phyloP scores from a whole-genome alignment of 805 yeast species.

The Wickerhamiella siamensis region DNA sequence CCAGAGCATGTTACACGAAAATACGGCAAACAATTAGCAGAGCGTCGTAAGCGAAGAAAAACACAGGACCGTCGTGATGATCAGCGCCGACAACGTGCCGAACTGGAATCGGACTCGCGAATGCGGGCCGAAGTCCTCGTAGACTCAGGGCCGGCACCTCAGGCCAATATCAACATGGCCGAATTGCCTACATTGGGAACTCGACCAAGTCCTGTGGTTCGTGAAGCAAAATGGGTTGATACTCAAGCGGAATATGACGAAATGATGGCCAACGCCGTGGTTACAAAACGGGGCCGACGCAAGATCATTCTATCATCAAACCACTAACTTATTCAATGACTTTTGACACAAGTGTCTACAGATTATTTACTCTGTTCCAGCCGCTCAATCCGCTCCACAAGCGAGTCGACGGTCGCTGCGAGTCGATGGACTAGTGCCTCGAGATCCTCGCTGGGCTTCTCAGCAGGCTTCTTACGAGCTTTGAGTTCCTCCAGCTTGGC shows the following conservation, averaged over 20 bases:
- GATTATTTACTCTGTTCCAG: slow-evolving; percentile 9
- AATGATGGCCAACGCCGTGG: slow-evolving; percentile 13
- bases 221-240: slow-evolving; percentile 13
- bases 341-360: background rate
- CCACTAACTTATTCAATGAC: background rate
- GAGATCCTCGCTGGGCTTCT: slow-evolving; percentile 1
- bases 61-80: slow-evolving; percentile 19
- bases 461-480: slow-evolving; percentile 5
- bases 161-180: slow-evolving; percentile 10
- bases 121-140: slow-evolving; percentile 22
- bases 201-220: slow-evolving; percentile 8
- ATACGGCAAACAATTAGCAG: slow-evolving; percentile 18
- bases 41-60: slow-evolving; percentile 17
- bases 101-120: slow-evolving; percentile 25
- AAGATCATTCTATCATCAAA: slow-evolving; percentile 7
- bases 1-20: slow-evolving; percentile 18
- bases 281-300: slow-evolving; percentile 15
- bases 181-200: slow-evolving; percentile 14
- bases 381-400: slow-evolving; percentile 14
- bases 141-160: slow-evolving; percentile 7
- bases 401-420: slow-evolving; percentile 10
- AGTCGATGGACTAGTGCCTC: slow-evolving; percentile 12
- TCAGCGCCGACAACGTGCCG: slow-evolving; percentile 19
- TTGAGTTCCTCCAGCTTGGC: slow-evolving; percentile 1
- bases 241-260: slow-evolving; percentile 12